These are phyloP conservation scores for Nakazawaea wyomingensis DNA, from an alignment of 805 yeast genomes.

Conservation along the genomic window DNA sequence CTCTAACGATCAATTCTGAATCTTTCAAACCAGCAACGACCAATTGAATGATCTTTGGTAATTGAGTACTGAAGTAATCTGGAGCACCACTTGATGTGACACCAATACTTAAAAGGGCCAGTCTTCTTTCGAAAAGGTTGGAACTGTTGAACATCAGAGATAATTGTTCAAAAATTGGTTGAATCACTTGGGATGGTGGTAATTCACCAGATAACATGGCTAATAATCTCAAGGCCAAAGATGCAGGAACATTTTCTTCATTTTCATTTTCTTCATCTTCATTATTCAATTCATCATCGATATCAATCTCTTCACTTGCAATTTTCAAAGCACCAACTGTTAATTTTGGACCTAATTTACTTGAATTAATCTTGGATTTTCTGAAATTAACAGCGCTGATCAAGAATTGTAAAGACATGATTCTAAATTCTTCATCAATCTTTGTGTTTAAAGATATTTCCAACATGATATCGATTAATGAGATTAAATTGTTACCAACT, in stretches of 20 bases:
- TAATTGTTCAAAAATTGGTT: conserved; percentile 66
- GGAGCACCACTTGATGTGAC: conserved; percentile 91
- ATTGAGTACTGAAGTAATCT: conserved; percentile 75
- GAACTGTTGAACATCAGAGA: conserved; percentile 52
- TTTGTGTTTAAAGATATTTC: conserved; percentile 65
- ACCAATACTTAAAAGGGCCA: conserved; percentile 76
- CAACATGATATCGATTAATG: conserved; percentile 65
- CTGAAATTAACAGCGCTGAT: conserved; percentile 74
- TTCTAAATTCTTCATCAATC: conserved; percentile 77
- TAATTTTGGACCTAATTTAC: conserved; percentile 79
- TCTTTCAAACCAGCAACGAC: conserved; percentile 76
- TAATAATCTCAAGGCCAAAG: conserved; percentile 75
- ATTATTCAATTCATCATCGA: conserved; percentile 68
- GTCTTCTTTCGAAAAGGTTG: conserved; percentile 80
- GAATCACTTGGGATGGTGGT: conserved; percentile 90
- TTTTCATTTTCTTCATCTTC: conserved; percentile 91
- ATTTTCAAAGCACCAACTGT: conserved; percentile 69
- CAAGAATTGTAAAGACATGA: conserved; percentile 78
- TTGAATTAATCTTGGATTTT: conserved; percentile 71
- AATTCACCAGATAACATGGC: conserved; percentile 75
- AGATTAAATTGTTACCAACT: conserved; percentile 68
- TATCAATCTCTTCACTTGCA: conserved; percentile 70
- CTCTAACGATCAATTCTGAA: conserved; percentile 65
- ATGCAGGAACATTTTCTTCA: conserved; percentile 78
- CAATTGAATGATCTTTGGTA: conserved; percentile 67